Base-by-base conservation (phyloP, 805 yeast species). In the Candida maltosa region DNA sequence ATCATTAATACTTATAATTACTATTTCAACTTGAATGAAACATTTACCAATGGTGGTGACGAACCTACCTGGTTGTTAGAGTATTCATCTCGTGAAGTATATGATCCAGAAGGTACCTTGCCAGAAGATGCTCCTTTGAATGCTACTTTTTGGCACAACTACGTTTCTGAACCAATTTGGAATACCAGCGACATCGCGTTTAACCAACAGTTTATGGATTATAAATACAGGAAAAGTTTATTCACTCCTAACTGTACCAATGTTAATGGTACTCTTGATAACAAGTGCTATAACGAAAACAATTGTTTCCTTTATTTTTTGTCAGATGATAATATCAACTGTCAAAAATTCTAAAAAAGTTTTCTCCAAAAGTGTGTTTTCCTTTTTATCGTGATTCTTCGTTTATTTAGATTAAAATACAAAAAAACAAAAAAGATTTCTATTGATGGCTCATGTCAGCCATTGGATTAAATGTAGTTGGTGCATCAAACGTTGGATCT, bases 11-110 rank as follows among this genome's bases (percentile, higher is more conserved):
- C 79, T 2, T 69, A 54, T 57, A 79, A 78, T 49, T 77, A 68
- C 57, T 80, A 68, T 54, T 67, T 82, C 12, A 64, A 64, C 39
- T 66, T 82, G 45, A 77, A 80, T 51, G 75, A 70, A 32, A 76
- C 83, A 10, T 76, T 70, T 51, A 52, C 53, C 31, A 70, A 69
- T 35, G 68, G 72, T 14, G 76, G 77, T 11, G 61, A 52, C 16
- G 84, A 77, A 44, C 82, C 85, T 14, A 55, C 52, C 16, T 81
- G 87, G 88, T 52, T 62, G 38, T 69, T 65, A 36, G 82, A 77
- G 44, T 82, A 82, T 55, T 73, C 80, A 31, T 77, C 87, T 1
- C 69, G 89, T 53, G 76, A 72, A 1, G 61, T 67, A 3, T 81
- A 77, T 41, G 74, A 71, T 34, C 61, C 73, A 12, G 49, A 68